Conservation (phyloP, 108 stramenopile species). For the Pinguiococcus pyrenoidosus region DNA sequence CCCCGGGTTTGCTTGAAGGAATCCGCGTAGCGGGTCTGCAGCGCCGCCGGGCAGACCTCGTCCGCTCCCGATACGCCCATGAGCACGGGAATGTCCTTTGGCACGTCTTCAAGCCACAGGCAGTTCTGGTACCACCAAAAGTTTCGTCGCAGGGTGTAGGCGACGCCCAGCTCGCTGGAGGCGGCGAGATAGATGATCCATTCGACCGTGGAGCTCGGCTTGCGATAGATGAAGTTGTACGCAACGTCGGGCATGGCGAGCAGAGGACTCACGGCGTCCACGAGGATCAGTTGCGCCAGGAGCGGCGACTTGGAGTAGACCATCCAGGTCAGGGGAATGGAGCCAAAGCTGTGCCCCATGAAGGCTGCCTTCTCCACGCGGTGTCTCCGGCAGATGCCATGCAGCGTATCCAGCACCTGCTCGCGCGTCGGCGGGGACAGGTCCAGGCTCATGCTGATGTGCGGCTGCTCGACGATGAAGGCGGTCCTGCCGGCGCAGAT, state of each 20-base stretch:
- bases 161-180: constrained; percentile 55
- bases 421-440: constrained; percentile 39
- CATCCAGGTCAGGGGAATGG: constrained; percentile 59
- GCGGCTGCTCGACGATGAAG: constrained; percentile 55
- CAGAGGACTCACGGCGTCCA: constrained; percentile 69
- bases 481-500: constrained; percentile 18
- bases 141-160: constrained; percentile 58
- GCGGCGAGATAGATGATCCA: constrained; percentile 43
- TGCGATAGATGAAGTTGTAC: constrained; percentile 56
- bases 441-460: constrained; percentile 43
- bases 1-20: no score
- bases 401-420: constrained; percentile 25
- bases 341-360: constrained; percentile 72
- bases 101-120: constrained; percentile 66
- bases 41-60: no score
- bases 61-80: constrained; percentile 53
- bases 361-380: constrained; percentile 22
- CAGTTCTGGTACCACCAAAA: constrained; percentile 77
- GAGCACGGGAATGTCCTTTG: constrained; percentile 32
- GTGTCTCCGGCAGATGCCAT: no score
- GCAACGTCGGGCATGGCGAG: constrained; percentile 66
- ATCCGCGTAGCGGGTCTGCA: no score
- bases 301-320: constrained; percentile 19
- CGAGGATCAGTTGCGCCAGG: constrained; percentile 41
- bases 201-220: constrained; percentile 11